Evolutionary conservation across 2,329 filamentous ascomycete species (phyloP).

Genomic region (Trichoderma sp.): DNA sequence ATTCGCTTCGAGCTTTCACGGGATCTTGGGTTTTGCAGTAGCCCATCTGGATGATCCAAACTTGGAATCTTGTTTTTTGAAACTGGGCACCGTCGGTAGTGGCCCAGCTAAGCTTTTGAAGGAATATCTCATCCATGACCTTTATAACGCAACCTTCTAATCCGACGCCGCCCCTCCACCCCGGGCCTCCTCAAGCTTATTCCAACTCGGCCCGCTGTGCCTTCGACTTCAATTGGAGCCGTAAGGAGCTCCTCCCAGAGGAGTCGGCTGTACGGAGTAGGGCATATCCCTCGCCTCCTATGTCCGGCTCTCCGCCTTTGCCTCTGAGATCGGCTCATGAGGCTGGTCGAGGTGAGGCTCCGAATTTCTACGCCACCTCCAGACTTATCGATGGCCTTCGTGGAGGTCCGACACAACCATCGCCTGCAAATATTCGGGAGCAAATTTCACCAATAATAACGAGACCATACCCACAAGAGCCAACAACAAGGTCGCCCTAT

Average conservation of each 20-base stretch:
- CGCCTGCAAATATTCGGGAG: slow-evolving; percentile 29
- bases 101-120: neutral
- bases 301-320: slow-evolving; percentile 68
- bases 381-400: slow-evolving; percentile 54
- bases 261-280: slow-evolving; percentile 57
- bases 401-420: slow-evolving; percentile 36
- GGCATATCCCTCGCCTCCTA: slow-evolving; percentile 72
- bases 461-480: slow-evolving; percentile 33
- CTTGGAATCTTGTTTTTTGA: neutral
- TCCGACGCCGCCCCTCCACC: slow-evolving; percentile 45
- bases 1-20: neutral
- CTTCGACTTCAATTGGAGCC: slow-evolving; percentile 46
- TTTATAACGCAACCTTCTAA: slow-evolving; percentile 48
- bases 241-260: slow-evolving; percentile 52
- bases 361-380: slow-evolving; percentile 46
- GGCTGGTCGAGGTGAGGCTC: slow-evolving; percentile 52
- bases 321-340: slow-evolving; percentile 61
- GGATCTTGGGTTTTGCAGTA: neutral
- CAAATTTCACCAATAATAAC: slow-evolving; percentile 28
- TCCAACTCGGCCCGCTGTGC: slow-evolving; percentile 57
- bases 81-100: neutral
- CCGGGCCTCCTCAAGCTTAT: slow-evolving; percentile 61
- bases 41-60: neutral
- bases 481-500: slow-evolving; percentile 28
- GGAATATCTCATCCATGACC: slow-evolving; percentile 52